Evolutionary conservation across 2,329 filamentous ascomycete species (phyloP).

Genomic region (Fusarium sp.): DNA sequence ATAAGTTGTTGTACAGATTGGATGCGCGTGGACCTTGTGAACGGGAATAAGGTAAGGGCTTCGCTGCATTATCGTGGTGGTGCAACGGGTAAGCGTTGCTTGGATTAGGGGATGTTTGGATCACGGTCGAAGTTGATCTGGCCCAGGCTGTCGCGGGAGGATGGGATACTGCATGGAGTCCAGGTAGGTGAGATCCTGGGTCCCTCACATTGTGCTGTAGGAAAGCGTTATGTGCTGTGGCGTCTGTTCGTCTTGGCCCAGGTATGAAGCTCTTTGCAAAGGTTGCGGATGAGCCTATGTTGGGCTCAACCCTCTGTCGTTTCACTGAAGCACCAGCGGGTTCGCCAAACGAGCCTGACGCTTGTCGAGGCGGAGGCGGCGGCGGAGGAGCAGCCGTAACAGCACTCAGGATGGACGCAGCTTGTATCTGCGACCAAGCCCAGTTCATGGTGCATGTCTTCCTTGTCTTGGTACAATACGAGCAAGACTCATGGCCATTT

Average conservation of each 20-base stretch:
- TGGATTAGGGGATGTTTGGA: neutral
- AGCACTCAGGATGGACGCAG: slow-evolving; percentile 25
- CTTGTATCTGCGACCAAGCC: slow-evolving; percentile 34
- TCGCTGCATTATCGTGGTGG: neutral
- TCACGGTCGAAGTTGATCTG: neutral
- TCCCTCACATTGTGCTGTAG: neutral
- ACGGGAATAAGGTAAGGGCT: slow-evolving; percentile 1
- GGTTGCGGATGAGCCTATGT: too few species aligned
- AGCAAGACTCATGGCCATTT: slow-evolving; percentile 36
- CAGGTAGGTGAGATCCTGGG: neutral
- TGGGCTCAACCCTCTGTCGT: slow-evolving; percentile 7
- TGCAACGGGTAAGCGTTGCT: neutral
- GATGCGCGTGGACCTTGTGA: neutral
- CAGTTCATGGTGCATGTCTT: slow-evolving; percentile 49
- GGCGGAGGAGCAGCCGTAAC: slow-evolving; percentile 3
- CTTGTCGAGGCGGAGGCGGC: neutral
- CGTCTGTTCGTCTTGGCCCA: neutral
- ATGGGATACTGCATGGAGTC: neutral
- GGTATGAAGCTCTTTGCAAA: neutral
- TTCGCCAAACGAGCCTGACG: neutral
- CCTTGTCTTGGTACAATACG: slow-evolving; percentile 49
- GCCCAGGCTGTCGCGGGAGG: neutral
- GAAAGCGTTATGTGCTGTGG: neutral
- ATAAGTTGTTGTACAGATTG: slow-evolving; percentile 11
- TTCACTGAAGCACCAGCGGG: slow-evolving; percentile 1